A percentile compares a stretch with the other conserved stretches of the same genome.
These are phyloP conservation scores for Penicillium occitanis DNA, from an alignment of 2,329 filamentous ascomycete species.

Conservation along the genomic window DNA sequence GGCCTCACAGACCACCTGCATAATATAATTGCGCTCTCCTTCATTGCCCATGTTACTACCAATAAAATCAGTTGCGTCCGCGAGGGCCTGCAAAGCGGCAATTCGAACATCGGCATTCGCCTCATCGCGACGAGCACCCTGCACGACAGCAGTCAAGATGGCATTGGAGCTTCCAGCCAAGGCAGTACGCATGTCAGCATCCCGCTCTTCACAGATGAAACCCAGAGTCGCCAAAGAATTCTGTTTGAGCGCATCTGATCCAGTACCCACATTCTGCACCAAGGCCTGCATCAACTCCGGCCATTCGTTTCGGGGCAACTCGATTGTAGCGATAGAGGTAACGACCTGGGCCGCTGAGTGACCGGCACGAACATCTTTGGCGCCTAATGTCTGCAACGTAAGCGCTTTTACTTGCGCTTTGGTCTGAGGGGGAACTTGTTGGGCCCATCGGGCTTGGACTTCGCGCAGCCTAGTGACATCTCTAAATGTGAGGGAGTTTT, in stretches of 20 bases:
- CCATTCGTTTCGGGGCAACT: conserved; percentile 92
- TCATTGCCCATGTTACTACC: conserved; percentile 99
- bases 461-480: conserved; percentile 84
- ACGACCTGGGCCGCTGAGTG: conserved; percentile 92
- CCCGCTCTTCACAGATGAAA: conserved; percentile 96
- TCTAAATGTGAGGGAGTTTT: conserved; percentile 96
- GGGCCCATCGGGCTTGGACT: conserved; percentile 90
- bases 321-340: conserved; percentile 89
- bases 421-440: conserved; percentile 74
- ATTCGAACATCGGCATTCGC: conserved; percentile 84
- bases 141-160: conserved; percentile 95
- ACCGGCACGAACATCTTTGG: conserved; percentile 77
- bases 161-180: conserved; percentile 89
- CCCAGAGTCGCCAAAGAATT: conserved; percentile 93
- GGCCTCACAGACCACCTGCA: conserved; percentile 99
- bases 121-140: conserved; percentile 96
- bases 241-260: conserved; percentile 86
- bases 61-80: conserved; percentile 96
- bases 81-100: conserved; percentile 88
- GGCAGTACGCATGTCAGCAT: conserved; percentile 77
- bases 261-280: conserved; percentile 88
- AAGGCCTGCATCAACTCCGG: conserved; percentile 82
- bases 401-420: conserved; percentile 87
- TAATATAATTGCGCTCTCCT: conserved; percentile 99
- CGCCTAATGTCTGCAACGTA: conserved; percentile 82